Percentiles rank a stretch among this genome's conserved stretches.
These are phyloP conservation scores for Monilinia aucupariae DNA, from an alignment of 2,329 filamentous ascomycete species.

Conservation along the genomic window DNA sequence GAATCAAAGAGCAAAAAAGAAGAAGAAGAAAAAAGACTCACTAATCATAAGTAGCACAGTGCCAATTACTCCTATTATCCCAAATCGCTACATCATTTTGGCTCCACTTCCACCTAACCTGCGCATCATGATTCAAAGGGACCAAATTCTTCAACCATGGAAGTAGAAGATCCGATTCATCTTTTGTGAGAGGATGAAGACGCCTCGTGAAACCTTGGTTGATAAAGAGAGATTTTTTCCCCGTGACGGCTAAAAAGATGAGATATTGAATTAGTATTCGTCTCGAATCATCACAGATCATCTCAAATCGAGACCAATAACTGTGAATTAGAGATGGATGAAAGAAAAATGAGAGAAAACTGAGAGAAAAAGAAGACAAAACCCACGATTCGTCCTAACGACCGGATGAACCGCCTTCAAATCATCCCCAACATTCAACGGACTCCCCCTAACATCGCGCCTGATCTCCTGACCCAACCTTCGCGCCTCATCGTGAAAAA, in stretches of 20 bases:
- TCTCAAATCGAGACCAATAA: too few relatives aligned
- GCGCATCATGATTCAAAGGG: constrained; percentile 51
- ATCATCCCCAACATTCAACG: constrained; percentile 25
- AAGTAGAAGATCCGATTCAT: constrained; percentile 44
- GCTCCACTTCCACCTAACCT: constrained; percentile 50
- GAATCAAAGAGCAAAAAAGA: too few relatives aligned
- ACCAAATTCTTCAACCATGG: constrained; percentile 40
- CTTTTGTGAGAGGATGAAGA: constrained; percentile 39
- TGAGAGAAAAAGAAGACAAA: constrained; percentile 2
- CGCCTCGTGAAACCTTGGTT: constrained; percentile 42
- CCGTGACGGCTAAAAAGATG: constrained; percentile 2
- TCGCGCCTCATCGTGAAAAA: constrained; percentile 47
- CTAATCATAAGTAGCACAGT: constrained; percentile 20
- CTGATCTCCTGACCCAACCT: constrained; percentile 39
- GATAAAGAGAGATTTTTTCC: constrained; percentile 47
- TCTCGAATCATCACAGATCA: too few relatives aligned
- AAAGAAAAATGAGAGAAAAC: neutral
- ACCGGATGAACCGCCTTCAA: constrained; percentile 40
- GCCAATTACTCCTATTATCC: constrained; percentile 47
- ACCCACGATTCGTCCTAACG: constrained; percentile 53
- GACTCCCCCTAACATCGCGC: constrained; percentile 44
- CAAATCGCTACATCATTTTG: constrained; percentile 56
- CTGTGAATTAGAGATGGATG: too few relatives aligned
- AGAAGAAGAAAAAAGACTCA: neutral
- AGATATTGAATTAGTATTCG: neutral